Evolutionary conservation across 768 basidiomycete genomes (phyloP).

Genomic region (Chlorophyllum brunneum): DNA sequence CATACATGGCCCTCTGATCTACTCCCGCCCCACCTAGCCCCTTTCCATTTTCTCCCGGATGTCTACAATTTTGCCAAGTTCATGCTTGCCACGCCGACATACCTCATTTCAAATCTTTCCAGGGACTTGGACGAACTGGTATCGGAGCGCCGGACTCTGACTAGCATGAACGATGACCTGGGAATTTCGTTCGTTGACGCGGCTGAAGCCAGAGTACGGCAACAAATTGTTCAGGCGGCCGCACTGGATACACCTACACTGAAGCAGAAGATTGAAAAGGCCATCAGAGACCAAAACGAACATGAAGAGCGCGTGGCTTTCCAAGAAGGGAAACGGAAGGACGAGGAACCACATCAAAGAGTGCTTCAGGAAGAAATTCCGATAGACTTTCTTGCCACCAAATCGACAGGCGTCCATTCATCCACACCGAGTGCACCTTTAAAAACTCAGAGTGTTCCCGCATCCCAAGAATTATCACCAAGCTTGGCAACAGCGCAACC

Average conservation of each 20-base stretch:
- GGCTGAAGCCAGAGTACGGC: constrained; percentile 70
- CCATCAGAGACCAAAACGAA: constrained; percentile 51
- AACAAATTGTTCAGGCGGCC: constrained; percentile 75
- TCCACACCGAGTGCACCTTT: constrained; percentile 13
- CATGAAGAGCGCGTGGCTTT: constrained; percentile 40
- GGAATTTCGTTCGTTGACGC: constrained; percentile 77
- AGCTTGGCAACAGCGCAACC: constrained; percentile 23
- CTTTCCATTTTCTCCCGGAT: constrained; percentile 95
- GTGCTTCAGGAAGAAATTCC: constrained; percentile 26
- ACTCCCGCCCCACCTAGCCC: constrained; percentile 86
- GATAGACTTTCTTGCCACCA: constrained; percentile 45
- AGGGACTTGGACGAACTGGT: constrained; percentile 71
- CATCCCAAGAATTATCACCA: constrained; percentile 13
- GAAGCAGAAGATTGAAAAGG: constrained; percentile 59
- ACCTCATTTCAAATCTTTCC: constrained; percentile 72
- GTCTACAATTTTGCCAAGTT: constrained; percentile 86
- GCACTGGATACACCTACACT: constrained; percentile 73
- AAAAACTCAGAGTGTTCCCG: not conserved
- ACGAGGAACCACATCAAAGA: constrained; percentile 20
- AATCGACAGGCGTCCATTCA: constrained; percentile 20
- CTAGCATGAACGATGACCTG: constrained; percentile 70
- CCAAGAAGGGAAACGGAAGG: constrained; percentile 25
- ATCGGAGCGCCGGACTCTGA: constrained; percentile 61
- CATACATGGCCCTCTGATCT: constrained; percentile 92
- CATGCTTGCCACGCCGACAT: constrained; percentile 91